Conservation (phyloP, 2,329 filamentous ascomycete genomes). For the Aspergillus caelatus region DNA sequence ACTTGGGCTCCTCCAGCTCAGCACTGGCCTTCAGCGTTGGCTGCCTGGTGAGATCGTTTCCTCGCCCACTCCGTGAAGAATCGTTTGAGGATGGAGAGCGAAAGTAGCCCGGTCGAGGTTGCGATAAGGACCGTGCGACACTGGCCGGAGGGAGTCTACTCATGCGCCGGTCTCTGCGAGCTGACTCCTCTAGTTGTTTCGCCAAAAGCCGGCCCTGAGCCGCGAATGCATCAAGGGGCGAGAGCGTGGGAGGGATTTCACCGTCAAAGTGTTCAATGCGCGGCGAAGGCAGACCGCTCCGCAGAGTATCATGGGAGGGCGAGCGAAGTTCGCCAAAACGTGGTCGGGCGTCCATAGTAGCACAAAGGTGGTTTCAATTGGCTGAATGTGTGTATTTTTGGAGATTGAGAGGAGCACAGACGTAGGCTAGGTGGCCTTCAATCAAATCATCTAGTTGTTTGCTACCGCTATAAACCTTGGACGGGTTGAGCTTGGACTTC, state of each 20-base stretch:
- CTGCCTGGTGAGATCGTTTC: slow-evolving; percentile 33
- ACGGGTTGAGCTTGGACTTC: neutral
- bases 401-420: neutral
- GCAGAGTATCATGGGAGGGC: slow-evolving; percentile 56
- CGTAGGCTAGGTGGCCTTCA: neutral
- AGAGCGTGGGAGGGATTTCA: slow-evolving; percentile 80
- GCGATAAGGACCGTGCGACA: slow-evolving; percentile 77
- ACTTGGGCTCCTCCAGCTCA: slow-evolving; percentile 48
- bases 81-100: slow-evolving; percentile 70
- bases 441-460: slow-evolving; percentile 18
- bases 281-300: slow-evolving; percentile 68
- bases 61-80: slow-evolving; percentile 22
- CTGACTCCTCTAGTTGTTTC: slow-evolving; percentile 79
- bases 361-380: slow-evolving; percentile 9
- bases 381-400: slow-evolving; percentile 7
- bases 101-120: slow-evolving; percentile 78
- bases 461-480: neutral
- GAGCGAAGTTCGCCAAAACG: slow-evolving; percentile 63
- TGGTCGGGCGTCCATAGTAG: slow-evolving; percentile 59
- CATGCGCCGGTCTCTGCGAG: slow-evolving; percentile 73
- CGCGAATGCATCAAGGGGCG: slow-evolving; percentile 92
- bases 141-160: slow-evolving; percentile 84
- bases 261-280: slow-evolving; percentile 73
- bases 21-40: slow-evolving; percentile 43
- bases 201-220: slow-evolving; percentile 86